Evolutionary conservation across 2,329 filamentous ascomycete species (phyloP), one percentile per base, ranked within the genome.

Genomic region (Diplodia sapinea): DNA sequence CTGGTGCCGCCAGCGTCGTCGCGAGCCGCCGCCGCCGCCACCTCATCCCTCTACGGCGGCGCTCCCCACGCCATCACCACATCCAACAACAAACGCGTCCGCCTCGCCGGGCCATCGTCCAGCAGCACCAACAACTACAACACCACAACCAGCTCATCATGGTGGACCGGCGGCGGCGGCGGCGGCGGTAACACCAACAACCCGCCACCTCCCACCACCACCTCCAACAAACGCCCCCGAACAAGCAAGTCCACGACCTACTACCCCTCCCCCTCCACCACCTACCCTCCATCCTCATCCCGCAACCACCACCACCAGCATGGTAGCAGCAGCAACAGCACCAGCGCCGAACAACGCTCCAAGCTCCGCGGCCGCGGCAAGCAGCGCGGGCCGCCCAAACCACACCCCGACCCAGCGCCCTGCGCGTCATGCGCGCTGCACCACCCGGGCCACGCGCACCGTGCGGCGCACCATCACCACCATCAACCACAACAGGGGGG

Each of bases 331-430:
- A n/a, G n/a, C n/a, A n/a, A n/a, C n/a, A n/a, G n/a, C n/a, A n/a
- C n/a, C n/a, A n/a, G n/a, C 23, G 23, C 23, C 23, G 23, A 23
- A 23, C 23, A 49, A 26, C 62, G 17, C 49, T 8, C 15, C 38
- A 61, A 61, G 57, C 62, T 65, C 47, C 49, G 38, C 33, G 62
- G 62, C 38, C 20, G 33, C 33, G 62, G 62, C 62, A 54, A 36
- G 50, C 40, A 55, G 11, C 62, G 62, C 62, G 62, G 49, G 1
- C 62, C 62, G 23, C 59, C 62, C 33, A 33, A 29, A 23, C 50
- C 62, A 3, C 36, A 31, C 17, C 62, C 62, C 20, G 50, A 55
- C 36, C 62, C 49, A 8, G 20, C 26, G 23, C 49, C 51, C 50
- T 65, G 62, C 62, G 50, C 62, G 20, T 43, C 50, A 5, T 65